Evolutionary conservation across 148 eudicot species (phyloP), one percentile per base, ranked within the genome.

Genomic region (Fallopia convolvulus): DNA sequence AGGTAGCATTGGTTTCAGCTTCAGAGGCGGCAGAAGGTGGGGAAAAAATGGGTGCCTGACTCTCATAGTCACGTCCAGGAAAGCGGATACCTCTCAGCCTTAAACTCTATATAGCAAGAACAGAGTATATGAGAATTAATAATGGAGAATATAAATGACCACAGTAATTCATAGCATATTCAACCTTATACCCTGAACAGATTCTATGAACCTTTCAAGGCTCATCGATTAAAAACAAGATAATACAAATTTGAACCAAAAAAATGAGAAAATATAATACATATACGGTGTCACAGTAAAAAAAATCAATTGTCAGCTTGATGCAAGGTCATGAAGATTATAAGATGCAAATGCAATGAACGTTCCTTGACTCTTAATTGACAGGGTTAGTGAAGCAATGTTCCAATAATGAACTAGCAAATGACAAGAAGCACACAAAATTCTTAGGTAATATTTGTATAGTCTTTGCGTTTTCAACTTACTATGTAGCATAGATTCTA

Each of bases 21-120:
- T 87, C 88, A 46, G 88, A 74, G 39, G 87, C 87, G 23, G 99
- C 86, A 74, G 90, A 87, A 75, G 92, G 82, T 78, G 97, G 99
- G 58, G 97, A 89, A 77, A 92, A 89, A 74, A 90, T 85, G 14
- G 97, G 96, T 70, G 88, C 96, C 84, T 91, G 85, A 77, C 94
- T 94, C 83, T 92, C 99, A 80, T 84, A 83, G 80, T 94, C 97
- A 58, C 99, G 99, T 39, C 97, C 96, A 40, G 97, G 99, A 76
- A 94, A 94, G 65, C 94, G 82, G 78, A 94, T 80, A 32, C 99
- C 99, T 85, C 99, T 87, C 36, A 96, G 88, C 85, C 60, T 92
- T 91, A 94, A 84, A 82, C 99, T 92, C 99, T 94, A 68, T 47
- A 47, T 70, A 13, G 74, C 61, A 78, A 75, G n/a, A 55, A 17